Evolutionary conservation across 2,329 filamentous ascomycete genomes (phyloP), one percentile per base, ranked within the genome.

Genomic region (Aspergillus brunneoviolaceus): DNA sequence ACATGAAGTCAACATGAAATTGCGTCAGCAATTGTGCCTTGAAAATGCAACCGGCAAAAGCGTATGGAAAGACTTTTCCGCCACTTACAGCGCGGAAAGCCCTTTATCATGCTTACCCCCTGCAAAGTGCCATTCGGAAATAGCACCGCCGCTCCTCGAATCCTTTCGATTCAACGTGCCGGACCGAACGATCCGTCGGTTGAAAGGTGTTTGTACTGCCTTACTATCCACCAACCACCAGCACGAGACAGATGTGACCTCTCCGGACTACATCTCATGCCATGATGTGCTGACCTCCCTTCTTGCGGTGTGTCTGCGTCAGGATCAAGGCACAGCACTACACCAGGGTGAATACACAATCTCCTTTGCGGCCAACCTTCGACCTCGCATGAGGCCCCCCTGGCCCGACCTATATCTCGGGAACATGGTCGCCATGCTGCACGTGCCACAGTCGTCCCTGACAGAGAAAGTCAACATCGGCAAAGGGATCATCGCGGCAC

Each of bases 251-350:
- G 5, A 27, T 12, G 16, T 11, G 7, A 12, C 6, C 2, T 2
- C n/a, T 2, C 27, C n/a, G 23, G 3, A 2, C 3, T 48, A 47
- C 29, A 5, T 55, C n/a, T 55, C 52, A 6, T 29, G 39, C 16
- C 29, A 55, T 25, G 52, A 55, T 21, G 52, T 55, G 52, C 21
- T 55, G 21, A 48, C 52, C 4, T 39, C 52, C n/a, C 21, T 55
- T 4, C 25, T 55, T 4, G 29, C 39, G 9, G 10, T 55, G n/a
- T 55, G 25, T 21, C 52, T 55, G 5, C 52, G 6, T 5, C 25
- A 29, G 4, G 31, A 16, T 5, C 6, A 48, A n/a, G n/a, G 2
- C n/a, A 12, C 14, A 12, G 4, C 48, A 25, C 3, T 6, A 5
- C 21, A 48, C 2, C 4, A 55, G 4, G 4, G 21, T 11, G 23